Evolutionary conservation across 1,139 yeast genomes (phyloP).

Genomic region (Ashbya aceris): DNA sequence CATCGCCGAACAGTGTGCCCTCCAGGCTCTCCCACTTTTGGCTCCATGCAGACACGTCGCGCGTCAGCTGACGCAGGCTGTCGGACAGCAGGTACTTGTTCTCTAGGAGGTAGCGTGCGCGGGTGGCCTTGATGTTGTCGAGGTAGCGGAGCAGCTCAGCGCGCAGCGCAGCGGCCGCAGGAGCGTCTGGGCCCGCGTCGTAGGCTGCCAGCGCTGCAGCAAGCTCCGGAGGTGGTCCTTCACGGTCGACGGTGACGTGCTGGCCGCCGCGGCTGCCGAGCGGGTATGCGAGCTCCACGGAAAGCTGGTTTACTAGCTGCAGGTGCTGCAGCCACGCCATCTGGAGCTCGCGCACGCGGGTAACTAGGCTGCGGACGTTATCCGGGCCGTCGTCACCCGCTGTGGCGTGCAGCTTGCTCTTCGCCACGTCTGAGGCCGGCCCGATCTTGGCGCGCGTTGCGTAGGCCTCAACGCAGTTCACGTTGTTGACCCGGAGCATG

Average conservation of each 20-base stretch:
- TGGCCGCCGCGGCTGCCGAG: constrained; percentile 14
- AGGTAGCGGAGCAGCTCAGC: constrained; percentile 17
- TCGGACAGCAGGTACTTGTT: constrained; percentile 24
- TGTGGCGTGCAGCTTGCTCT: constrained; percentile 7
- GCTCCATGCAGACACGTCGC: constrained; percentile 26
- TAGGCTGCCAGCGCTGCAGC: constrained; percentile 16
- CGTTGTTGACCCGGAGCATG: constrained; percentile 6
- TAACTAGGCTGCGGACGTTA: constrained; percentile 6
- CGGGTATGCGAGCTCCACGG: constrained; percentile 23
- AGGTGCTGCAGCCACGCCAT: constrained; percentile 16
- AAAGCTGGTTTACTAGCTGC: constrained; percentile 20
- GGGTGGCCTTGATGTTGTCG: constrained; percentile 23
- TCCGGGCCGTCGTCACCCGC: constrained; percentile 5
- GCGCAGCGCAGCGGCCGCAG: constrained; percentile 12
- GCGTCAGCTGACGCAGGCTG: constrained; percentile 15
- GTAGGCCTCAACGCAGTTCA: constrained; percentile 7
- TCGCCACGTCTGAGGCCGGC: constrained; percentile 9
- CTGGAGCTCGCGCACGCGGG: constrained; percentile 5
- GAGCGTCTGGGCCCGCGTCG: constrained; percentile 9
- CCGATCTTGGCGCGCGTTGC: constrained; percentile 7
- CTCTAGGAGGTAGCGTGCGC: constrained; percentile 25
- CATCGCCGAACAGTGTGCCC: constrained; percentile 26
- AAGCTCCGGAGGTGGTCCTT: constrained; percentile 20
- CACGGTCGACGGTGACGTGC: constrained; percentile 16
- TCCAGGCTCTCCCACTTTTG: constrained; percentile 26